Conservation (phyloP, 2,329 filamentous ascomycete genomes). For the Fusarium sp. region DNA sequence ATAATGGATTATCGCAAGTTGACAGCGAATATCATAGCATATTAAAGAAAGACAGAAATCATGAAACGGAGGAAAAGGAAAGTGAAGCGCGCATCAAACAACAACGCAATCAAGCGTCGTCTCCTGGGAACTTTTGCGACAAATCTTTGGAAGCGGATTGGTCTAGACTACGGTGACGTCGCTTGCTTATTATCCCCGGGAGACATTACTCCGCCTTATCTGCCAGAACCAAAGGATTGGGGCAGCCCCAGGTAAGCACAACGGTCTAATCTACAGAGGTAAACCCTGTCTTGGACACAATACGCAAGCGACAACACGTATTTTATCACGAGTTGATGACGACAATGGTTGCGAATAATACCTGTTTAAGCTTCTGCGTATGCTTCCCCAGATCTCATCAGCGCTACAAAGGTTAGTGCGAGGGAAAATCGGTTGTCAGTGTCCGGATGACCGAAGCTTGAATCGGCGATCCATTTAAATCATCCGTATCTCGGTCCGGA, state of each 20-base stretch:
- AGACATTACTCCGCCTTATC: constrained; percentile 23
- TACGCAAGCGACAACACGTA: constrained; percentile 27
- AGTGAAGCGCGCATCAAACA: not conserved
- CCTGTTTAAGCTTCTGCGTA: not conserved
- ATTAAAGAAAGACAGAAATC: not conserved
- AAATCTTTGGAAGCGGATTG: constrained; percentile 9
- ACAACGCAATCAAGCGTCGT: constrained; percentile 17
- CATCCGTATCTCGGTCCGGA: not conserved
- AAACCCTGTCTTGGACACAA: constrained; percentile 14
- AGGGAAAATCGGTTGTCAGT: not conserved
- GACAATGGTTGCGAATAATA: not conserved
- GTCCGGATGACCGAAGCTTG: not conserved
- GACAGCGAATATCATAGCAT: constrained; percentile 1
- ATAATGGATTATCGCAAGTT: not conserved
- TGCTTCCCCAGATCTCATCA: not conserved
- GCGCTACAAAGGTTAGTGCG: not conserved
- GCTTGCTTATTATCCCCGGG: constrained; percentile 7
- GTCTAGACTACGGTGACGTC: constrained; percentile 24
- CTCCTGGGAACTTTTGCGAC: constrained; percentile 35
- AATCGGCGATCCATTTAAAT: constrained; percentile 6
- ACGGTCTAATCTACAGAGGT: not conserved
- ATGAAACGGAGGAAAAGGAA: not conserved
- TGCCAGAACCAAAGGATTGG: not conserved
- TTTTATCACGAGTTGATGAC: constrained; percentile 22
- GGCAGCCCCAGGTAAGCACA: not conserved